Evolutionary conservation across 768 basidiomycete species (phyloP), one percentile per base, ranked within the genome.

Genomic region (Hypholoma fasciculare): DNA sequence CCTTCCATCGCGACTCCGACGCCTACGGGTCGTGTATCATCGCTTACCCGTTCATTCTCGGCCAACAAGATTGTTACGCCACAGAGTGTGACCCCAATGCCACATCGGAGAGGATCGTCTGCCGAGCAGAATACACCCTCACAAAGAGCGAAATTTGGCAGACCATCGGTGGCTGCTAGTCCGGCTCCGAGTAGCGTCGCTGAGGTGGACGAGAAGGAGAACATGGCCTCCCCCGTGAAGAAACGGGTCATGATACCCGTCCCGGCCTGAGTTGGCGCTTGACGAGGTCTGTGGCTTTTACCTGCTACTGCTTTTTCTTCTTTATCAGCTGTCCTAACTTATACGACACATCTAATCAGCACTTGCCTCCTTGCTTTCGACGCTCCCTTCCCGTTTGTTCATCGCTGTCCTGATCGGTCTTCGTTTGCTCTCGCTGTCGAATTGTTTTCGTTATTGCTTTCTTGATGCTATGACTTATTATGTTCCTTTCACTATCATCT

Each of bases 181-280:
- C 73, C 75, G 9, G 66, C 71, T 44, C 70, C 77, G 14, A 81
- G 76, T 59, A 54, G 59, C 44, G 63, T 74, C 26, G 68, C 72
- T 11, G 80, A 82, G 68, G 64, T 71, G 36, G 79, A 81, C 53
- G 85, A 87, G 66, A 88, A 87, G 72, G 85, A 87, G 72, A 88
- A 88, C 61, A 67, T 82, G 54, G 74, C 75, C 49, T 62, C 59
- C 38, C 42, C 60, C 30, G 59, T 68, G 7, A 69, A 66, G 58
- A 67, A 71, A 60, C 71, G 71, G 56, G 75, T 64, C 52, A 17
- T 69, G 66, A 63, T 77, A 58, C 72, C 76, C 26, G 63, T 64
- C n/a, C 70, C 71, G 54, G 70, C 70, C 27, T 64, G 51, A 66
- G 56, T 17, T 36, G 19, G 27, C 37, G 11, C 38, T n/a, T 26